These are phyloP conservation scores for Hypoxylon crocopeplum DNA, from an alignment of 495 filamentous ascomycete species.

Conservation along the genomic window DNA sequence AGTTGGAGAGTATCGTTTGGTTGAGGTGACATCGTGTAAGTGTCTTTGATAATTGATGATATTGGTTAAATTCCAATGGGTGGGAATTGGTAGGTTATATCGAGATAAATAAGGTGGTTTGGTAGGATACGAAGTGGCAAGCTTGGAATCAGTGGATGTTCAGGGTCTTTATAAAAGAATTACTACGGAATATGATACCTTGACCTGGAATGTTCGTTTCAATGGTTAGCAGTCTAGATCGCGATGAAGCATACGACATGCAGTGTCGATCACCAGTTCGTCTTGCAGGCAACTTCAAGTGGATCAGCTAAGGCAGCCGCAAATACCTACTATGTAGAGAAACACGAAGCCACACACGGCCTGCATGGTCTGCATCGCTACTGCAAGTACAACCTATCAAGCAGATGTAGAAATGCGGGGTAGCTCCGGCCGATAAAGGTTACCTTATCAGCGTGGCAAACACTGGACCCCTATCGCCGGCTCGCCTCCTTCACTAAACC, in stretches of 20 bases:
- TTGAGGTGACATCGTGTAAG: conserved; percentile 17
- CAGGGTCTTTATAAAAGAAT: conserved; percentile 7
- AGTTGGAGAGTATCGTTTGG: background rate
- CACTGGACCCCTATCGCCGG: background rate
- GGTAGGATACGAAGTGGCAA: background rate
- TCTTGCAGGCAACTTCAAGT: background rate
- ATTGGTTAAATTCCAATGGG: background rate
- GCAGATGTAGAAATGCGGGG: conserved; percentile 23
- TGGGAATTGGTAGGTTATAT: background rate
- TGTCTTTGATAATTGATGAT: background rate
- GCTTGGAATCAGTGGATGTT: background rate
- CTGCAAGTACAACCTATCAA: background rate
- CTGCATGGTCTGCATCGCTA: no score
- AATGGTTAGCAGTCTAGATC: conserved; percentile 16
- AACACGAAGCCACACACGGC: background rate
- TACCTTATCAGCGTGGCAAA: conserved; percentile 26
- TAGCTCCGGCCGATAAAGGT: conserved; percentile 25
- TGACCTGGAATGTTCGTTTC: conserved; percentile 14
- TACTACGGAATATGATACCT: background rate
- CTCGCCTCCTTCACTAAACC: background rate
- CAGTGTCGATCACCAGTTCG: conserved; percentile 25
- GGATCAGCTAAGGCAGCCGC: background rate
- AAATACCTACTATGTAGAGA: background rate
- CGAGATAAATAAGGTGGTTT: background rate
- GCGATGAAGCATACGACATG: conserved; percentile 35